Evolutionary conservation across 2,329 filamentous ascomycete genomes (phyloP).

Genomic region (Hymenoscyphus fructigenus): DNA sequence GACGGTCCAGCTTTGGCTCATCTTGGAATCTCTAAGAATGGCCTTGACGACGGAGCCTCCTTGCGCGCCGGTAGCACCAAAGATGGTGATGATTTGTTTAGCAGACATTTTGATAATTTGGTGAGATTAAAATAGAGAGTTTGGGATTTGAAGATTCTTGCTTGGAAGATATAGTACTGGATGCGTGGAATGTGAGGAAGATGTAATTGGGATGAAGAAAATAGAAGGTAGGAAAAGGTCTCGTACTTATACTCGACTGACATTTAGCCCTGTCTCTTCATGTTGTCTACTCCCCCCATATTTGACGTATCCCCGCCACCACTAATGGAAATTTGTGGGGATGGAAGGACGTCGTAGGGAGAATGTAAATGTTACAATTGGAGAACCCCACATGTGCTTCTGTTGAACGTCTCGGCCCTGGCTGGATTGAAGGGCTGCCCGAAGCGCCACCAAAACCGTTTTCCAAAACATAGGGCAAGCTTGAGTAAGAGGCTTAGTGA

Average conservation of each 20-base stretch:
- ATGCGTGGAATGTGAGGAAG: neutral
- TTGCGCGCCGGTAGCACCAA: slow-evolving; percentile 51
- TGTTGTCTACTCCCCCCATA: neutral
- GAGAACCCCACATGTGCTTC: neutral
- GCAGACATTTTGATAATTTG: slow-evolving; percentile 25
- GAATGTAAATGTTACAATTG: neutral
- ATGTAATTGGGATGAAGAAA: neutral
- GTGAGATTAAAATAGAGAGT: neutral
- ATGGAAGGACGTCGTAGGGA: neutral
- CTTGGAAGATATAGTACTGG: neutral
- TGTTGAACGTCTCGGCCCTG: neutral
- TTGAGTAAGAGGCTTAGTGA: neutral
- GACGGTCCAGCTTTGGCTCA: slow-evolving; percentile 43
- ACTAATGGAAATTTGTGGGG: neutral
- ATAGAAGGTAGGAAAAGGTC: neutral
- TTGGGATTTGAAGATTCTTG: neutral
- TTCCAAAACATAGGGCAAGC: neutral
- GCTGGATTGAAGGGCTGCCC: neutral
- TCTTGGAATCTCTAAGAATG: slow-evolving; percentile 48
- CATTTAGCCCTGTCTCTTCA: neutral
- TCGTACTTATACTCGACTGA: neutral
- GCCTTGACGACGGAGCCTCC: slow-evolving; percentile 52
- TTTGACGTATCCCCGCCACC: neutral
- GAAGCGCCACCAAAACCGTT: neutral
- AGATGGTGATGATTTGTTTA: slow-evolving; percentile 45